These are phyloP conservation scores for Penicillium parvum DNA, from an alignment of 495 filamentous ascomycete species.

Conservation along the genomic window DNA sequence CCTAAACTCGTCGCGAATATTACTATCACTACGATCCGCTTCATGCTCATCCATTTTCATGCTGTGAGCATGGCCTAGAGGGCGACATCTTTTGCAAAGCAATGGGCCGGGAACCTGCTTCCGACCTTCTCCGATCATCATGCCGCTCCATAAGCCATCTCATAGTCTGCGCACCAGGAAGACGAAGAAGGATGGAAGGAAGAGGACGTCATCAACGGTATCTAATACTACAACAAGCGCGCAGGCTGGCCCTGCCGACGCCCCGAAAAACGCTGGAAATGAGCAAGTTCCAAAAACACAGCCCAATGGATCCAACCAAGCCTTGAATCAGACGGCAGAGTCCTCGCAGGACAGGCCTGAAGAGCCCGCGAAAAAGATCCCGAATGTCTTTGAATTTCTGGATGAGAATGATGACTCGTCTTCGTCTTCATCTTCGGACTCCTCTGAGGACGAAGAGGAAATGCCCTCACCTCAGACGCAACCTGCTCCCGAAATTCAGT, in stretches of 20 bases:
- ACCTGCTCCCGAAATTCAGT: slow-evolving; percentile 19
- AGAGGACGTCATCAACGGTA: slow-evolving; percentile 26
- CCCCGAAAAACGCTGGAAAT: slow-evolving; percentile 13
- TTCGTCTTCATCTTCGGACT: slow-evolving; percentile 19
- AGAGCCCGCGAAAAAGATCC: slow-evolving; percentile 21
- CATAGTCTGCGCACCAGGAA: slow-evolving; percentile 27
- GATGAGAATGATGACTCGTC: slow-evolving; percentile 27
- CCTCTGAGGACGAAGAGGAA: slow-evolving; percentile 8
- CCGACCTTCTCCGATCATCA: slow-evolving; percentile 19
- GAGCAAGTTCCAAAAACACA: slow-evolving; percentile 9
- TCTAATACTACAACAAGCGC: slow-evolving; percentile 20
- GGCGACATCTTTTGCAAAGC: background rate
- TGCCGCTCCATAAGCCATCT: slow-evolving; percentile 30
- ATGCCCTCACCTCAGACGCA: slow-evolving; percentile 4
- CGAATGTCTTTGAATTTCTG: slow-evolving; percentile 44
- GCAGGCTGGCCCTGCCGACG: slow-evolving; percentile 22
- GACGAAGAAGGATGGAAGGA: slow-evolving; percentile 30
- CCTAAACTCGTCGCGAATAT: slow-evolving; percentile 6
- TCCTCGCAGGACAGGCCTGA: slow-evolving; percentile 7
- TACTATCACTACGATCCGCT: slow-evolving; percentile 5
- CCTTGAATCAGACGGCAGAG: slow-evolving; percentile 13
- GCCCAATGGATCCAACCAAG: slow-evolving; percentile 14
- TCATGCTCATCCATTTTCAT: slow-evolving; percentile 16
- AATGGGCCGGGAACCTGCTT: slow-evolving; percentile 13
- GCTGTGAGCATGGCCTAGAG: slow-evolving; percentile 19